Percentiles rank a stretch among this genome's conserved stretches.
Evolutionary conservation across 768 basidiomycete species (phyloP).

Genomic region (Hebeloma cylindrosporum): DNA sequence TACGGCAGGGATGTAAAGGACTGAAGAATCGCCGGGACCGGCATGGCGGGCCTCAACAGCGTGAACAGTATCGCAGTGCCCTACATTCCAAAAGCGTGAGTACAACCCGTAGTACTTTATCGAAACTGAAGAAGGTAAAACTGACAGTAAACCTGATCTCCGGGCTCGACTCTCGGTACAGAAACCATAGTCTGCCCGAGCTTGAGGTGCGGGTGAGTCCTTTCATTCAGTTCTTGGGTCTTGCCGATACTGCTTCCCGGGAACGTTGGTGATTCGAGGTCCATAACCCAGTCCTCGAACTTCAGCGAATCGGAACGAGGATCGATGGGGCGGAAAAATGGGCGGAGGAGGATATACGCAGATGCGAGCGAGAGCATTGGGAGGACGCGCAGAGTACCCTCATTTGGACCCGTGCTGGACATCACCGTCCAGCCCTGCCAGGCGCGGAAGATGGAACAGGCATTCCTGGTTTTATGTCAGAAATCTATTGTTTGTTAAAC

Average conservation of each 20-base stretch:
- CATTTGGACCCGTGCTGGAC: constrained; percentile 51
- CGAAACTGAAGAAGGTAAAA: constrained; percentile 1
- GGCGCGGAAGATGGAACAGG: constrained; percentile 54
- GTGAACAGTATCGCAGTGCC: constrained; percentile 58
- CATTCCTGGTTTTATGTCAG: constrained; percentile 34
- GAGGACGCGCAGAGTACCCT: constrained; percentile 66
- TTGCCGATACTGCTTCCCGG: constrained; percentile 55
- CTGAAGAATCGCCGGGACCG: constrained; percentile 51
- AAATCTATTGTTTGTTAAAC: constrained; percentile 10
- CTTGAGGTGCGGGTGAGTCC: constrained; percentile 62
- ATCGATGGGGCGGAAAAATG: constrained; percentile 54
- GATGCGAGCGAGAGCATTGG: constrained; percentile 55
- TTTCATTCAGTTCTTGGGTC: constrained; percentile 53
- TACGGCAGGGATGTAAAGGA: constrained; percentile 56
- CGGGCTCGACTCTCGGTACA: constrained; percentile 58
- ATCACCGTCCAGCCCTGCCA: constrained; percentile 61
- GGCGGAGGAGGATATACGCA: constrained; percentile 63
- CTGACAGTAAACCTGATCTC: constrained; percentile 62
- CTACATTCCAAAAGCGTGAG: constrained; percentile 22
- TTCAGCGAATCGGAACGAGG: constrained; percentile 29
- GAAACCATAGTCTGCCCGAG: constrained; percentile 57
- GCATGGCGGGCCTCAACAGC: constrained; percentile 51
- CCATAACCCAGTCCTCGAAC: constrained; percentile 54
- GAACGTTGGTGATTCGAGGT: constrained; percentile 51
- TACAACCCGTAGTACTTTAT: background rate